Conservation (phyloP, 345 rosid species). For the Angophora floribunda region DNA sequence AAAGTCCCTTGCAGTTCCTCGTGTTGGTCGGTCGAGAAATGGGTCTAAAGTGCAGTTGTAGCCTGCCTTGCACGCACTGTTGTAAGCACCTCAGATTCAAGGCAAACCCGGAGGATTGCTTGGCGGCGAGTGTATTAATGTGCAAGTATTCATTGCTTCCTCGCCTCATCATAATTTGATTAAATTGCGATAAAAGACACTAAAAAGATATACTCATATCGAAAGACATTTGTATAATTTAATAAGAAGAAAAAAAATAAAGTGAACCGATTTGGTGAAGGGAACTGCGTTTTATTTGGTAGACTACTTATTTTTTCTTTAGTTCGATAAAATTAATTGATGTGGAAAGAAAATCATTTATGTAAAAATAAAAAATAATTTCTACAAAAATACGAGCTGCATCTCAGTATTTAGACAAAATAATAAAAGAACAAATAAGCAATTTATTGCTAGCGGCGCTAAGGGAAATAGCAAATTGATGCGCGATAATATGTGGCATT, state of each 20-base stretch:
- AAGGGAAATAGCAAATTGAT: background rate
- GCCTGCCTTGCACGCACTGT: background rate
- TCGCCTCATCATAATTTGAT: background rate
- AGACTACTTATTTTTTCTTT: background rate
- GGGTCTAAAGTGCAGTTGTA: background rate
- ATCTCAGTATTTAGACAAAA: background rate
- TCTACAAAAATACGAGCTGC: background rate
- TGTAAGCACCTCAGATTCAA: background rate
- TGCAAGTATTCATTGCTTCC: background rate
- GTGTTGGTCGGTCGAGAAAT: background rate
- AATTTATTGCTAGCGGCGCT: background rate
- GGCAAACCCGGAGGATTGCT: background rate
- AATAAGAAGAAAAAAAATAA: background rate
- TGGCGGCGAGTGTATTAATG: background rate
- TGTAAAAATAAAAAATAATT: background rate
- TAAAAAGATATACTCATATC: background rate
- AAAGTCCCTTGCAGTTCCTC: background rate
- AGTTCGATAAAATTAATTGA: background rate
- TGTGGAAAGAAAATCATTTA: background rate
- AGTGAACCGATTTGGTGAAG: background rate
- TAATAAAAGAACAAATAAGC: background rate
- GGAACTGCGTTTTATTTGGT: background rate
- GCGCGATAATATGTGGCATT: background rate
- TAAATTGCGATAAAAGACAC: background rate
- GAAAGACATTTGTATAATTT: background rate